Conservation (phyloP, 73 alveolate genomes). For the Durusdinium trenchii region DNA sequence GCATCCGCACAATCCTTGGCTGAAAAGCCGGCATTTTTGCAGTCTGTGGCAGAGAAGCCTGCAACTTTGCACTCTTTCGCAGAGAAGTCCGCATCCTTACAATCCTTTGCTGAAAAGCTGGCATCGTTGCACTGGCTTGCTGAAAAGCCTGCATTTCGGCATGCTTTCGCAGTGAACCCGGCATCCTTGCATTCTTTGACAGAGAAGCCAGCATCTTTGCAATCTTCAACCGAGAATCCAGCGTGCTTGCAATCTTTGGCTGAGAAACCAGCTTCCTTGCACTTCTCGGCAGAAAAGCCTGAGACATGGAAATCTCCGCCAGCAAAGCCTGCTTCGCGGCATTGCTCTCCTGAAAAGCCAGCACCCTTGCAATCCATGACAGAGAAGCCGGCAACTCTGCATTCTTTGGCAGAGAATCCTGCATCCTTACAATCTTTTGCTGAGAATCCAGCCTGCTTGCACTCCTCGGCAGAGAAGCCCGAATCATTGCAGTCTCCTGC, state of each 20-base stretch:
- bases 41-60: neutral
- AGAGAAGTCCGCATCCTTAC: slow-evolving; percentile 21
- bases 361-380: neutral
- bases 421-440: neutral
- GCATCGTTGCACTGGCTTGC: neutral
- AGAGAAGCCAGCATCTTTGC: neutral
- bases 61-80: slow-evolving; percentile 12
- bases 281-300: neutral
- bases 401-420: neutral
- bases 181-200: neutral
- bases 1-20: neutral
- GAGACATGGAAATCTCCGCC: neutral
- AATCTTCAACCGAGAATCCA: neutral
- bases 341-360: slow-evolving; percentile 22
- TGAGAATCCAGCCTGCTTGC: neutral
- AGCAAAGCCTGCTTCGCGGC: slow-evolving; percentile 38
- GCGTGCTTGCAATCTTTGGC: neutral
- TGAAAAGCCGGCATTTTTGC: slow-evolving; percentile 17
- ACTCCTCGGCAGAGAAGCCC: neutral
- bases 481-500: no score
- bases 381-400: slow-evolving; percentile 1
- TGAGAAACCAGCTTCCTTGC: neutral
- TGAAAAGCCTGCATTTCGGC: neutral
- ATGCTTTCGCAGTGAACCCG: neutral
- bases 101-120: neutral